Conservation (phyloP, 345 rosid genomes). For the Salix purpurea region DNA sequence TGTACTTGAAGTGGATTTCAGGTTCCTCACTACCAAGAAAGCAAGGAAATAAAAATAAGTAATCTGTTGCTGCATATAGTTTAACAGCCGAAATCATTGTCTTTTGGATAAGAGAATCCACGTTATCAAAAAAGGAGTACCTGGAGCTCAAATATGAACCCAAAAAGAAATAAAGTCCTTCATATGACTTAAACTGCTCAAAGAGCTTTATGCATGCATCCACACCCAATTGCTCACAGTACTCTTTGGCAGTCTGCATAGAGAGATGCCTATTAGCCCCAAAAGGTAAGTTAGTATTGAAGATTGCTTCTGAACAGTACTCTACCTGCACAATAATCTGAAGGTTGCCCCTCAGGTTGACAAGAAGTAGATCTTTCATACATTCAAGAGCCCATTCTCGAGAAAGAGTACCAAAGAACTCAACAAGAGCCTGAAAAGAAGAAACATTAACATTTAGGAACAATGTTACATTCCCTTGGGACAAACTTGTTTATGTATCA, state of each 20-base stretch:
- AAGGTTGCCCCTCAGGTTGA: slow-evolving; percentile 84
- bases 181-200: slow-evolving; percentile 94
- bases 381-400: slow-evolving; percentile 97
- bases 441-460: not conserved
- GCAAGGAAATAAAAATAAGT: slow-evolving; percentile 1
- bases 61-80: not conserved
- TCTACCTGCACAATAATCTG: slow-evolving; percentile 92
- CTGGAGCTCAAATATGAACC: slow-evolving; percentile 94
- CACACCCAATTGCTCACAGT: slow-evolving; percentile 88
- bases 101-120: not conserved
- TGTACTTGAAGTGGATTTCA: slow-evolving; percentile 93
- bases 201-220: slow-evolving; percentile 89
- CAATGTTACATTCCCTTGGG: not conserved
- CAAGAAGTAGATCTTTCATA: slow-evolving; percentile 93
- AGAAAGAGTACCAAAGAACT: slow-evolving; percentile 92
- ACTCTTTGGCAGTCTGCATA: slow-evolving; percentile 88
- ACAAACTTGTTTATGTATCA: not conserved
- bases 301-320: slow-evolving; percentile 8
- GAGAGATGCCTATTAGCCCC: not conserved
- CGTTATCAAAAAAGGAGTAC: slow-evolving; percentile 26
- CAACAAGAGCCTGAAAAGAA: slow-evolving; percentile 75
- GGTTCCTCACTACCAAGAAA: slow-evolving; percentile 78
- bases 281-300: not conserved
- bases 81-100: slow-evolving; percentile 1
- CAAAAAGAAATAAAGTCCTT: slow-evolving; percentile 89